phyloP scores from a whole-genome alignment of 2,329 filamentous ascomycete genomes.

The Cladosporium sp. region DNA sequence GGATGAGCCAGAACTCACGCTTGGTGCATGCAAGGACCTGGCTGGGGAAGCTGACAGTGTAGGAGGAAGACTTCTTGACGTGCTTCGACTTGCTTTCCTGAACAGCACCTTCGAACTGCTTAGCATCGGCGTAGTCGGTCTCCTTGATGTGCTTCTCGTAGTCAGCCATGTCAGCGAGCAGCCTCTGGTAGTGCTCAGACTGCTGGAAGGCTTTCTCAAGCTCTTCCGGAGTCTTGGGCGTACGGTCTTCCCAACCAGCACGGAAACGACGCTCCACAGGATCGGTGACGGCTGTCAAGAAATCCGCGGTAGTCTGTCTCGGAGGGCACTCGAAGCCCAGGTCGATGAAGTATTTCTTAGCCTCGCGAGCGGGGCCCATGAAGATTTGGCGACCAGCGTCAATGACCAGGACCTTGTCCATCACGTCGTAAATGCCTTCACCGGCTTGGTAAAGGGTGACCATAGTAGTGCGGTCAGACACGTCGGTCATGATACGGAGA shows the following conservation, averaged over 20 bases:
- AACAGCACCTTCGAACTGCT: conserved; percentile 58
- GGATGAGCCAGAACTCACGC: conserved; percentile 72
- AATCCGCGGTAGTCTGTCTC: conserved; percentile 68
- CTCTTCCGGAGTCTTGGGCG: conserved; percentile 64
- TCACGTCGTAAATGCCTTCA: conserved; percentile 63
- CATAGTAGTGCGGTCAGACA: conserved; percentile 63
- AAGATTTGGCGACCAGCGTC: conserved; percentile 65
- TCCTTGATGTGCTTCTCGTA: conserved; percentile 54
- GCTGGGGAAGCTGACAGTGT: conserved; percentile 66
- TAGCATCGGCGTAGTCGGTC: conserved; percentile 54
- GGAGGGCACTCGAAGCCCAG: conserved; percentile 57
- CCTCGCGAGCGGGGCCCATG: conserved; percentile 56
- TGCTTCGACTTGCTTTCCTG: conserved; percentile 59
- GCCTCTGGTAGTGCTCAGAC: conserved; percentile 55
- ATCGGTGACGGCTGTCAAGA: conserved; percentile 70
- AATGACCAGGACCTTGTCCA: conserved; percentile 77
- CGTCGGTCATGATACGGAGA: conserved; percentile 72
- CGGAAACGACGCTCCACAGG: conserved; percentile 64
- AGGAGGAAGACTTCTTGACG: conserved; percentile 64
- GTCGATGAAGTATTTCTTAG: conserved; percentile 59
- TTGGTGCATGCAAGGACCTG: conserved; percentile 65
- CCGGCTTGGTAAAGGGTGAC: conserved; percentile 68
- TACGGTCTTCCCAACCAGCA: conserved; percentile 56
- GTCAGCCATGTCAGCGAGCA: conserved; percentile 54
- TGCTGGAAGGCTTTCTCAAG: conserved; percentile 61